Evolutionary conservation across 2,329 filamentous ascomycete genomes (phyloP).

Genomic region (Alternaria brassicae): DNA sequence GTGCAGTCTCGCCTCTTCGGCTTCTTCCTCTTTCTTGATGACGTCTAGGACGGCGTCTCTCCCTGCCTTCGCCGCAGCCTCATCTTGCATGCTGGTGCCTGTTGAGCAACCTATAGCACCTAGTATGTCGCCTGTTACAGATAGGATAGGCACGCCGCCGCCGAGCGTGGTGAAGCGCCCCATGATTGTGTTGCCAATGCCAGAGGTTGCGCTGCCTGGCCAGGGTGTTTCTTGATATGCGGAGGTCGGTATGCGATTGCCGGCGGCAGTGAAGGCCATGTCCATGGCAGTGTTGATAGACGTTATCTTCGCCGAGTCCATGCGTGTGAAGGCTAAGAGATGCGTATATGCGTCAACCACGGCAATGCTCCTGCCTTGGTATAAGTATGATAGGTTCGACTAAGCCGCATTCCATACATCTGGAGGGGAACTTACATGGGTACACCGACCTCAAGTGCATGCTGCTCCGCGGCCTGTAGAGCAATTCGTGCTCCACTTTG

Average conservation of each 20-base stretch:
- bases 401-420: background rate
- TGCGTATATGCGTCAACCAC: conserved; percentile 54
- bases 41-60: conserved; percentile 56
- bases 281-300: conserved; percentile 69
- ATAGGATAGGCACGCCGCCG: conserved; percentile 59
- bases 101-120: conserved; percentile 63
- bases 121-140: conserved; percentile 56
- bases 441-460: conserved; percentile 36
- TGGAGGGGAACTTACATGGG: conserved; percentile 39
- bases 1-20: conserved; percentile 25
- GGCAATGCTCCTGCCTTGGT: conserved; percentile 54
- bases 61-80: conserved; percentile 58
- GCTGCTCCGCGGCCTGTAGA: conserved; percentile 36
- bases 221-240: conserved; percentile 59
- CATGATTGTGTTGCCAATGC: conserved; percentile 57
- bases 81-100: conserved; percentile 61
- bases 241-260: conserved; percentile 59
- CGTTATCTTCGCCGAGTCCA: conserved; percentile 56
- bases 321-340: conserved; percentile 55
- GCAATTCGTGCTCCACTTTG: conserved; percentile 40
- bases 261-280: conserved; percentile 63
- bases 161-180: conserved; percentile 61
- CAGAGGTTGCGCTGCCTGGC: conserved; percentile 58
- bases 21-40: conserved; percentile 25
- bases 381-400: background rate